Evolutionary conservation across 192 early-diverging fungal species (phyloP).

Genomic region (Gamsiella multidivaricata): DNA sequence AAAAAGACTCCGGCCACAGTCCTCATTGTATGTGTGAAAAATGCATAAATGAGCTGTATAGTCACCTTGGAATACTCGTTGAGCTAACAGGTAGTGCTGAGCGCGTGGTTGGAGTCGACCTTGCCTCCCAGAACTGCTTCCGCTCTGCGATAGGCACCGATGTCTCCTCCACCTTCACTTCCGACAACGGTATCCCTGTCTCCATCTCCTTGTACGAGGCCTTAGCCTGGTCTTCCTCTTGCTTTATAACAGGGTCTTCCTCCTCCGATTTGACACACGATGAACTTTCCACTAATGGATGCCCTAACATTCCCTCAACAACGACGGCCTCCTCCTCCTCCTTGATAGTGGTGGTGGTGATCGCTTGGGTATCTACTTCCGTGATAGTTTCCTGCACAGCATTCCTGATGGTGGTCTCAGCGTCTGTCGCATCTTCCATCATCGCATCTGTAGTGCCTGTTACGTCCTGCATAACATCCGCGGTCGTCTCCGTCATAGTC

Average conservation of each 20-base stretch:
- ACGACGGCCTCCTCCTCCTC: conserved; percentile 12
- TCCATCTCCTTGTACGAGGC: neutral
- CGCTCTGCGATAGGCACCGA: conserved; percentile 22
- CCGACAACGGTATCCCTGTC: neutral
- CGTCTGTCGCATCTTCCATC: neutral
- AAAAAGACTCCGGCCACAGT: no score
- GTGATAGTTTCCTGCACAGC: neutral
- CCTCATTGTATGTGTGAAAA: no score
- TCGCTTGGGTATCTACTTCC: neutral
- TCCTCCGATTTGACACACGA: neutral
- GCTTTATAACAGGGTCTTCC: neutral
- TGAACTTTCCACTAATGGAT: neutral
- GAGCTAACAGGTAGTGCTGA: conserved; percentile 26
- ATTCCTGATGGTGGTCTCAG: neutral
- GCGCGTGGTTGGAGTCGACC: conserved; percentile 1
- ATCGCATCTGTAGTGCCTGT: neutral
- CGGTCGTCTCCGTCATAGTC: neutral
- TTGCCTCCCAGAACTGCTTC: conserved; percentile 44
- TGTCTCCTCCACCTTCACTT: conserved; percentile 16
- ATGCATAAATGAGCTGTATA: neutral
- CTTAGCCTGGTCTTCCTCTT: no score
- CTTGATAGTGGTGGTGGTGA: neutral
- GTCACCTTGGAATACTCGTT: neutral
- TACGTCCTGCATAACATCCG: neutral
- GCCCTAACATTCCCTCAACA: no score